phyloP scores from a whole-genome alignment of 108 stramenopile genomes.

The Cylindrotheca fusiformis region DNA sequence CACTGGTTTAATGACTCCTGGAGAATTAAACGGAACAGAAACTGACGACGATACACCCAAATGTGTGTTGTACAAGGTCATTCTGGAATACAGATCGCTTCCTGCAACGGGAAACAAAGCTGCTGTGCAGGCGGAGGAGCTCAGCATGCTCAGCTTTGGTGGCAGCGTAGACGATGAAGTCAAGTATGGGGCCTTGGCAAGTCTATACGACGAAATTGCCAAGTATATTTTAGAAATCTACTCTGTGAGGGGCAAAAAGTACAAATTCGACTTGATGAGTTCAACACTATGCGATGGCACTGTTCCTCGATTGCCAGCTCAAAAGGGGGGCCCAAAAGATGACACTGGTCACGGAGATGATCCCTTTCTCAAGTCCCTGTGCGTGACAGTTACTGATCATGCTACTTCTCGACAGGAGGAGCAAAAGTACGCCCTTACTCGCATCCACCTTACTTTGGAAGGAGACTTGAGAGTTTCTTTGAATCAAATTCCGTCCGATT shows the following conservation, averaged over 20 bases:
- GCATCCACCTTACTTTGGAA: conserved; percentile 43
- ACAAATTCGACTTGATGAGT: conserved; percentile 61
- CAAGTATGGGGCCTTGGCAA: conserved; percentile 56
- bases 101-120: conserved; percentile 45
- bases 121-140: conserved; percentile 52
- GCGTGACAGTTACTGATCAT: conserved; percentile 55
- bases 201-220: conserved; percentile 47
- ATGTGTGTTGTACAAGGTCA: conserved; percentile 40
- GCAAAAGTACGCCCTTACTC: conserved; percentile 24
- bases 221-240: conserved; percentile 61
- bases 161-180: conserved; percentile 63
- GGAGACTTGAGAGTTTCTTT: conserved; percentile 25
- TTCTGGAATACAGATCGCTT: conserved; percentile 48
- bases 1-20: conserved; percentile 31
- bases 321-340: not conserved
- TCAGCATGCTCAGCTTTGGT: conserved; percentile 58
- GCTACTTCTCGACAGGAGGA: conserved; percentile 10
- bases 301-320: conserved; percentile 37
- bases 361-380: conserved; percentile 53
- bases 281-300: conserved; percentile 49
- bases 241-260: conserved; percentile 50
- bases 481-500: conserved; percentile 15
- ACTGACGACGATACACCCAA: conserved; percentile 29
- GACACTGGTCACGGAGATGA: conserved; percentile 18
- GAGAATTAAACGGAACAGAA: conserved; percentile 41